These are phyloP conservation scores for Fusarium phyllophilum DNA, from an alignment of 2,329 filamentous ascomycete species.

Conservation along the genomic window DNA sequence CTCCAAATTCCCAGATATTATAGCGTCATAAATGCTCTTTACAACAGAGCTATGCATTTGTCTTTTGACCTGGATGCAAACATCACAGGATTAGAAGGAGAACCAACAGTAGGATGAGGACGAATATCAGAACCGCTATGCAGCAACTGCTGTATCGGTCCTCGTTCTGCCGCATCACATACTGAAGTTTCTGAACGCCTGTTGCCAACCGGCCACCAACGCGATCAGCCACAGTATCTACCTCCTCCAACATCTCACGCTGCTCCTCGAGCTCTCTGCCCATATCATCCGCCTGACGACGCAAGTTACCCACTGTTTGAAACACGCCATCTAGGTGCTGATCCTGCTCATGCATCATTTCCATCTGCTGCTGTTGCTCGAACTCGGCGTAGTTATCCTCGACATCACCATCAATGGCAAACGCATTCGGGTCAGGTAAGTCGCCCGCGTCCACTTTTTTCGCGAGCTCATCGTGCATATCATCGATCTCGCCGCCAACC, in stretches of 20 bases:
- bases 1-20: conserved; percentile 29
- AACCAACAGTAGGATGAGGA: conserved; percentile 86
- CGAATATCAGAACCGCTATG: conserved; percentile 87
- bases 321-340: conserved; percentile 92
- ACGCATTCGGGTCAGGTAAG: conserved; percentile 63
- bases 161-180: conserved; percentile 90
- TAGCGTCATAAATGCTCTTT: conserved; percentile 26
- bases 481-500: conserved; percentile 86
- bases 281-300: conserved; percentile 94
- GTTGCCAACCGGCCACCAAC: conserved; percentile 87
- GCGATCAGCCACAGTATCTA: conserved; percentile 85
- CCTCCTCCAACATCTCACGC: conserved; percentile 84
- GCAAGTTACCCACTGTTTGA: conserved; percentile 88
- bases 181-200: conserved; percentile 86
- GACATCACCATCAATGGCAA: conserved; percentile 63
- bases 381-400: conserved; percentile 77
- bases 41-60: background rate
- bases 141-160: conserved; percentile 89
- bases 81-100: conserved; percentile 72
- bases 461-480: conserved; percentile 85
- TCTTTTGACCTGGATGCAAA: background rate
- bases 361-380: conserved; percentile 88
- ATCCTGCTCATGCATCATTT: conserved; percentile 96
- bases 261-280: conserved; percentile 96
- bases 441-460: conserved; percentile 64